These are phyloP conservation scores for Diospyros kaki DNA, from an alignment of 148 eudicot species.

Conservation along the genomic window DNA sequence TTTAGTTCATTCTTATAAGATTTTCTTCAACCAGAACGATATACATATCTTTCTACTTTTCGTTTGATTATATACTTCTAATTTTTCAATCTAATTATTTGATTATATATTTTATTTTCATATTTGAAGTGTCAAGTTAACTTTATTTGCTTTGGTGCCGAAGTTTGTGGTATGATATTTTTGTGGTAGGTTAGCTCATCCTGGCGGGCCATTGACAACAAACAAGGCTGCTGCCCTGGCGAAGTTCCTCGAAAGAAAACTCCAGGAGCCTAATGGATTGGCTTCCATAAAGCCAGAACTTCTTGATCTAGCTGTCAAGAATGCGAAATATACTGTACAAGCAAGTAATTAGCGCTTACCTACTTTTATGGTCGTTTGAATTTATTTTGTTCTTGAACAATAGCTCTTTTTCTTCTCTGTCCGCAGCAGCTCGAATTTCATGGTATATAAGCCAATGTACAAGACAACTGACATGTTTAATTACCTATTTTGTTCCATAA, in stretches of 20 bases:
- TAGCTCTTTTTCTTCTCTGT: not conserved
- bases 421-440: not conserved
- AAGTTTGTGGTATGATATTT: constrained; percentile 5
- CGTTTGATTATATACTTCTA: too few relatives aligned
- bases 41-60: too few relatives aligned
- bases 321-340: constrained; percentile 76
- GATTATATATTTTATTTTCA: too few relatives aligned
- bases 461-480: not conserved
- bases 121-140: not conserved
- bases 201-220: constrained; percentile 87
- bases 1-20: too few relatives aligned
- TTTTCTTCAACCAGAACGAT: too few relatives aligned
- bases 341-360: constrained; percentile 38
- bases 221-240: constrained; percentile 90
- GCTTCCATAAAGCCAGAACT: constrained; percentile 67
- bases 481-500: not conserved
- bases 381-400: not conserved
- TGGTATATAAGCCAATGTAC: not conserved
- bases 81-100: too few relatives aligned
- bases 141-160: not conserved
- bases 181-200: constrained; percentile 70
- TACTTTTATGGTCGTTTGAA: not conserved
- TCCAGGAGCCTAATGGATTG: constrained; percentile 81
- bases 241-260: constrained; percentile 76
- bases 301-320: constrained; percentile 75